Evolutionary conservation across 192 early-diverging fungal genomes (phyloP).

Genomic region (Thamnidium elegans): DNA sequence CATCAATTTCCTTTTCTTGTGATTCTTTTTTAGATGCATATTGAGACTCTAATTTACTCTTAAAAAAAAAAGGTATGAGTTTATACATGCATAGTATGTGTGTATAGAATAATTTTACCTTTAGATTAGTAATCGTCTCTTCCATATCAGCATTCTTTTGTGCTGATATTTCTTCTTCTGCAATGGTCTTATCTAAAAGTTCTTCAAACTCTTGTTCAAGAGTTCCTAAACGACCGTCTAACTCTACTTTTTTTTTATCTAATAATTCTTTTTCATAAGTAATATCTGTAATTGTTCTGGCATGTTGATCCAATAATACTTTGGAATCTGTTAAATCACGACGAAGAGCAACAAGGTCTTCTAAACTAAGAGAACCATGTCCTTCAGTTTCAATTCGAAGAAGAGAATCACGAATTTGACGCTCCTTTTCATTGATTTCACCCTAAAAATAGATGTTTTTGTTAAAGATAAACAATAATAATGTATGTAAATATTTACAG

Average conservation of each 20-base stretch:
- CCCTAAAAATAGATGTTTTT: slow-evolving; percentile 20
- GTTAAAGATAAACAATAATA: background rate
- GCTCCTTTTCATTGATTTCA: slow-evolving; percentile 76
- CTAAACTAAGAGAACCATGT: slow-evolving; percentile 44
- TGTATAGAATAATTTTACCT: slow-evolving; percentile 36
- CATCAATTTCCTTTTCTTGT: slow-evolving; percentile 75
- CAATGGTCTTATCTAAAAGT: slow-evolving; percentile 72
- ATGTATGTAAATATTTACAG: slow-evolving; percentile 38
- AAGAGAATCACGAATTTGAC: slow-evolving; percentile 73
- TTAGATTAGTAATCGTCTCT: slow-evolving; percentile 84
- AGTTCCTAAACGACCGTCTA: slow-evolving; percentile 63
- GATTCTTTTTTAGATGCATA: slow-evolving; percentile 79
- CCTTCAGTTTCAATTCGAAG: slow-evolving; percentile 59
- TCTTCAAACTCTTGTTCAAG: slow-evolving; percentile 85
- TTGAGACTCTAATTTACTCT: slow-evolving; percentile 80
- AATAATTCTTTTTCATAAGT: slow-evolving; percentile 60
- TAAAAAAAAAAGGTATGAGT: background rate
- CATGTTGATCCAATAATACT: slow-evolving; percentile 59
- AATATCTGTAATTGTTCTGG: slow-evolving; percentile 61
- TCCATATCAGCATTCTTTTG: slow-evolving; percentile 56
- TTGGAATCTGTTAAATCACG: slow-evolving; percentile 73
- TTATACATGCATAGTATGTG: background rate
- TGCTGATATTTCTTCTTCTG: slow-evolving; percentile 63
- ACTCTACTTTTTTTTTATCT: slow-evolving; percentile 61
- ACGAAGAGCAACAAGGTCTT: slow-evolving; percentile 70